A percentile compares a stretch with the other conserved stretches of the same genome.
Evolutionary conservation across 495 filamentous ascomycete genomes (phyloP).

Genomic region (Penicillium waksmanii): DNA sequence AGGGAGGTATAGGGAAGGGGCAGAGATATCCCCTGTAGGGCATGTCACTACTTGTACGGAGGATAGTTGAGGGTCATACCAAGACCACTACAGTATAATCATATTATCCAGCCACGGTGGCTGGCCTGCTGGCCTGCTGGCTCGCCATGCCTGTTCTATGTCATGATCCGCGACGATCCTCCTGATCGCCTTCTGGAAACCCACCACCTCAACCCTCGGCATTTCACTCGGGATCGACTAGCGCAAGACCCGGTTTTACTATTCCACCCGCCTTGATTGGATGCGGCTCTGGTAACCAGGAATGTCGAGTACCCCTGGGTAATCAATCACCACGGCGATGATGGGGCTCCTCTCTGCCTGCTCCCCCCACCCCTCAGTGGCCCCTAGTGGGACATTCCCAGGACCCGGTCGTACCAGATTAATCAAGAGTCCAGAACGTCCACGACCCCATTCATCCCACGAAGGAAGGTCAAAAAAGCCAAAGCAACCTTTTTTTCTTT

Average conservation of each 20-base stretch:
- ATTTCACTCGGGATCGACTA: conserved; percentile 32
- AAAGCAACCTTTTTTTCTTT: neutral
- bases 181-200: conserved; percentile 22
- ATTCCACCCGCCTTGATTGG: conserved; percentile 29
- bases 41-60: too few species aligned
- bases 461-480: conserved; percentile 4
- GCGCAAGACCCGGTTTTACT: conserved; percentile 17
- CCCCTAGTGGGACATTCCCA: too few species aligned
- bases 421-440: neutral
- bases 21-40: too few species aligned
- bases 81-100: too few species aligned
- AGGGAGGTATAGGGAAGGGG: too few species aligned
- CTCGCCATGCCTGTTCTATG: conserved; percentile 15
- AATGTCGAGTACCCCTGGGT: conserved; percentile 13
- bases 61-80: too few species aligned
- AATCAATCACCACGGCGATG: conserved; percentile 1
- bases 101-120: too few species aligned
- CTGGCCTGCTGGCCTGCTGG: too few species aligned
- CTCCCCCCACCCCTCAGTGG: too few species aligned
- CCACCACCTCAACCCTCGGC: conserved; percentile 18
- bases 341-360: neutral
- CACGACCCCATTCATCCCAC: neutral
- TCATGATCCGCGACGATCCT: conserved; percentile 30
- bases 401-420: conserved; percentile 3
- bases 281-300: conserved; percentile 20